Percentiles rank a stretch among this genome's conserved stretches.
These are phyloP conservation scores for Paramecium octaurelia DNA, from an alignment of 73 alveolate species.

Conservation along the genomic window DNA sequence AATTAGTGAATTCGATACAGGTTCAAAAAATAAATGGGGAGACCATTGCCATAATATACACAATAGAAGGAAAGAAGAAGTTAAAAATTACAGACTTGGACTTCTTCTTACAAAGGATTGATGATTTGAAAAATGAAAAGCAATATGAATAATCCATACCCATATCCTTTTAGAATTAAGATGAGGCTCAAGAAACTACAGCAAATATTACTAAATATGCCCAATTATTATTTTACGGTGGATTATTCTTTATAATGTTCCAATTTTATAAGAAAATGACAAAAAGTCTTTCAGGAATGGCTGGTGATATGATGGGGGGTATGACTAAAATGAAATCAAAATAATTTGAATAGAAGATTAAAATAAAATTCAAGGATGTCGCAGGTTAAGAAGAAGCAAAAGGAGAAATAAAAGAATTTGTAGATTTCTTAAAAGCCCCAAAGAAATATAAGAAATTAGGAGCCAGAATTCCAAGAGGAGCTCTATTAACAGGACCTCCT, in stretches of 20 bases:
- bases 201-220: not conserved
- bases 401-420: conserved; percentile 90
- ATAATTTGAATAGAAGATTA: conserved; percentile 61
- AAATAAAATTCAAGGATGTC: conserved; percentile 73
- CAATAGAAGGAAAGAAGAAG: conserved; percentile 31
- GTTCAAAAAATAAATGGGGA: not conserved
- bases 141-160: not conserved
- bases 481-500: conserved; percentile 89
- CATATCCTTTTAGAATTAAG: not conserved
- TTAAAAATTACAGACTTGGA: not conserved
- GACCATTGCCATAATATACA: not conserved
- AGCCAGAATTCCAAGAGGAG: conserved; percentile 91
- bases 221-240: not conserved
- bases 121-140: not conserved
- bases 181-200: conserved; percentile 12
- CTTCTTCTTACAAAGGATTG: not conserved
- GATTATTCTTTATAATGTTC: not conserved
- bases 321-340: not conserved
- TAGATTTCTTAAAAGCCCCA: conserved; percentile 91
- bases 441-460: conserved; percentile 78
- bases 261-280: not conserved
- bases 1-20: not conserved
- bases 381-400: conserved; percentile 98
- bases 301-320: conserved; percentile 42
- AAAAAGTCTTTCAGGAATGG: not conserved